Evolutionary conservation across 2,329 filamentous ascomycete species (phyloP), one percentile per base, ranked within the genome.

Genomic region (Botrytis aclada): DNA sequence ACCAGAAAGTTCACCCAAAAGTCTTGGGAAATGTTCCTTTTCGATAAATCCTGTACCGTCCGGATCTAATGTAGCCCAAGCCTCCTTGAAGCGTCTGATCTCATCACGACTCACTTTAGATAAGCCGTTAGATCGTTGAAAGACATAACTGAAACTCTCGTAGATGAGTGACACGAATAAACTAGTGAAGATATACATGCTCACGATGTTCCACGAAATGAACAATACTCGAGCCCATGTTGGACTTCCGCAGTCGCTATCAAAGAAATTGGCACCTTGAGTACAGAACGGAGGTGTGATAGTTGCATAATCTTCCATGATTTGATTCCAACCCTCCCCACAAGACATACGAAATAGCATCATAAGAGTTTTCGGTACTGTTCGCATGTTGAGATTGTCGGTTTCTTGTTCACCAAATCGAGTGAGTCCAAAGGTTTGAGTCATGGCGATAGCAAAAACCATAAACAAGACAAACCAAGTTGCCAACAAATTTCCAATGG

Each of bases 181-280:
- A 80, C 95, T 98, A 80, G 98, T 95, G 80, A 99, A 99, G 79
- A 99, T 97, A 84, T 99, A 99, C 96, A 99, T 99, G 92, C 95
- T 98, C 83, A 99, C 88, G 79, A 99, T 95, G 84, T 99, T 99
- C 96, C 96, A 99, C 7, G 92, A 89, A 73, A 98, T 94, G 84
- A 99, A 99, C 16, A 99, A 86, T 47, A 90, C 89, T 69, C 94
- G 88, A 12, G 96, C 94, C 94, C 96, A 99, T 56, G 90, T 88
- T 69, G 90, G 88, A 83, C 95, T 97, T 73, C 96, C 96, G 80
- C 96, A 99, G 83, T 99, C 97, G 78, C 94, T 96, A 60, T 93
- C 85, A 79, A 94, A 95, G 82, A 97, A 98, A 56, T 87, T 87
- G 1, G 84, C 80, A 51, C 87, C 87, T 32, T 90, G 86, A 1